Evolutionary conservation across 2,329 filamentous ascomycete genomes (phyloP).

Genomic region (Aspergillus thermomutatus): DNA sequence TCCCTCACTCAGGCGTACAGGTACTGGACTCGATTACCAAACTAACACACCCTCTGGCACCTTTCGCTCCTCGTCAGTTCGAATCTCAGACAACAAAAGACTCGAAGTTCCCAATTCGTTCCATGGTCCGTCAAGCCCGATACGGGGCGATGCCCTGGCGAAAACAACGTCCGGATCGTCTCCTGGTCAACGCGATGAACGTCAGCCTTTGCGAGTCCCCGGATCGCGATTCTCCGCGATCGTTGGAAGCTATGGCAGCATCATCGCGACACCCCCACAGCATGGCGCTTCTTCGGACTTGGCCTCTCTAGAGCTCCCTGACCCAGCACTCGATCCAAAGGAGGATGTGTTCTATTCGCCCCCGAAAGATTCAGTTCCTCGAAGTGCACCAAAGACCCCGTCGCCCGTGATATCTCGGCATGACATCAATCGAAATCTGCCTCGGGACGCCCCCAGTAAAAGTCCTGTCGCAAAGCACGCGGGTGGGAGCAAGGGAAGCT

Average conservation of each 20-base stretch:
- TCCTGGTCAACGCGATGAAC: slow-evolving; percentile 37
- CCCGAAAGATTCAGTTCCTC: slow-evolving; percentile 12
- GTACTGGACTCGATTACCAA: slow-evolving; percentile 12
- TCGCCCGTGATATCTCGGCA: slow-evolving; percentile 23
- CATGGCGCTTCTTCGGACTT: slow-evolving; percentile 34
- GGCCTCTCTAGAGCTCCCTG: slow-evolving; percentile 58
- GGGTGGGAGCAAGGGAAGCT: slow-evolving; percentile 8
- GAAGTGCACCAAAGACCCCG: slow-evolving; percentile 19
- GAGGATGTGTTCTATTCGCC: slow-evolving; percentile 20
- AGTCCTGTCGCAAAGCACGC: slow-evolving; percentile 11
- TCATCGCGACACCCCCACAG: slow-evolving; percentile 53
- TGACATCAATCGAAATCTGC: slow-evolving; percentile 7
- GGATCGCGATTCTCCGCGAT: slow-evolving; percentile 33
- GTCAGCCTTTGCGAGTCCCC: slow-evolving; percentile 32
- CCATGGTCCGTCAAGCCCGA: slow-evolving; percentile 12
- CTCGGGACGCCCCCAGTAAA: not conserved
- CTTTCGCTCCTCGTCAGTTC: slow-evolving; percentile 14
- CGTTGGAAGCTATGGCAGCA: slow-evolving; percentile 61
- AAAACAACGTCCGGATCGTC: slow-evolving; percentile 28
- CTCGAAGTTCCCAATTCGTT: slow-evolving; percentile 13
- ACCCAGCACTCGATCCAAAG: slow-evolving; percentile 54
- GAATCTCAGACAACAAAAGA: slow-evolving; percentile 17
- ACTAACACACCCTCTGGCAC: slow-evolving; percentile 9
- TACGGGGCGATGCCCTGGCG: slow-evolving; percentile 17
- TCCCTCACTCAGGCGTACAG: slow-evolving; percentile 40